phyloP scores from a whole-genome alignment of 192 early-diverging fungal species.

The Coemansia sp. region DNA sequence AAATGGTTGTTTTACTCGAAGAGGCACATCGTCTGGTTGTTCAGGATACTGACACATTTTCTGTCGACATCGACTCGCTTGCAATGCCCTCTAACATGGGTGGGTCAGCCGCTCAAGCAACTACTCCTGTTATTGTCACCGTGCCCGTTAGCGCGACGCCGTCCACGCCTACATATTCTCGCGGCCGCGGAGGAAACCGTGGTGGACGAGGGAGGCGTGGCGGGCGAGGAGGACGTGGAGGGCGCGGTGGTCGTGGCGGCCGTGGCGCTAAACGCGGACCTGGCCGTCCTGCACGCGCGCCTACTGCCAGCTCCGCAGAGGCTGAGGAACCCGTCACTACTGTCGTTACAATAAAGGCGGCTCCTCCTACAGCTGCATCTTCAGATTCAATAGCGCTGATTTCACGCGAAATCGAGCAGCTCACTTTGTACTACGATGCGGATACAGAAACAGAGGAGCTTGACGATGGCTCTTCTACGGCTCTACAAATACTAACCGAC shows the following conservation, averaged over 20 bases:
- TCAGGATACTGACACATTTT: slow-evolving; percentile 1
- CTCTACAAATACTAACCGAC: slow-evolving; percentile 36
- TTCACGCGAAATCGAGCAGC: slow-evolving; percentile 26
- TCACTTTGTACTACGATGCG: slow-evolving; percentile 13
- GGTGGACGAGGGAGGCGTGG: slow-evolving; percentile 9
- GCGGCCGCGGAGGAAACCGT: slow-evolving; percentile 21
- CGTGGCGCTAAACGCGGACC: slow-evolving; percentile 1
- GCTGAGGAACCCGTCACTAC: not conserved
- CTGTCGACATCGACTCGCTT: not conserved
- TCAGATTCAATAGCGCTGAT: slow-evolving; percentile 14
- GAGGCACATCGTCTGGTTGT: slow-evolving; percentile 46
- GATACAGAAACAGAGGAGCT: not conserved
- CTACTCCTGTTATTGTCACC: too few relatives aligned
- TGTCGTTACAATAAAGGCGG: too few relatives aligned
- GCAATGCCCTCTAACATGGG: not conserved
- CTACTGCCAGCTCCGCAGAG: too few relatives aligned
- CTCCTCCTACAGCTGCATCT: not conserved
- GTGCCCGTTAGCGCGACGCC: too few relatives aligned
- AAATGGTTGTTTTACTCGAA: slow-evolving; percentile 46
- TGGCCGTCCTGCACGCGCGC: not conserved
- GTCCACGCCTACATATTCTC: not conserved
- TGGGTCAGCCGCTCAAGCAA: not conserved
- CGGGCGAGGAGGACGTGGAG: slow-evolving; percentile 9
- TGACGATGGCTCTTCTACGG: slow-evolving; percentile 10
- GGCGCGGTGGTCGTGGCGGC: slow-evolving; percentile 8